phyloP scores from a whole-genome alignment of 495 filamentous ascomycete genomes.

The Recurvomyces mirabilis region DNA sequence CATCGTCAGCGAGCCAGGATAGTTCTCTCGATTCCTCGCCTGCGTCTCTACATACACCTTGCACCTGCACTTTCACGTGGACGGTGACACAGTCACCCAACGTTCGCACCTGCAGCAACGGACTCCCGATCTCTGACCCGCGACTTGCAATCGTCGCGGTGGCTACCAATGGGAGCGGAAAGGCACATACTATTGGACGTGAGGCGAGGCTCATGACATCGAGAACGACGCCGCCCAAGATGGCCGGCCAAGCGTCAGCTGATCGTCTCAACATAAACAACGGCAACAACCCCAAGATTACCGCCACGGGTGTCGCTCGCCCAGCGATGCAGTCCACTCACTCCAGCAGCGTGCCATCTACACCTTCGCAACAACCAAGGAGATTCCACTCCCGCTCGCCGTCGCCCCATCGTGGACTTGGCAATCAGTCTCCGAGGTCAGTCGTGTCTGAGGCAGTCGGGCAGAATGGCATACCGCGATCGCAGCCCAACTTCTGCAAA shows the following conservation, averaged over 20 bases:
- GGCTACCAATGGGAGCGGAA: conserved; percentile 14
- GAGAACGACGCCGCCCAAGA: conserved; percentile 1
- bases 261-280: too few species aligned
- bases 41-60: too few species aligned
- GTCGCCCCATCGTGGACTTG: conserved; percentile 58
- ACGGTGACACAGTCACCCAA: too few species aligned
- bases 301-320: conserved; percentile 14
- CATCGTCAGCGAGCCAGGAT: too few species aligned
- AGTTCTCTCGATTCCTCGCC: too few species aligned
- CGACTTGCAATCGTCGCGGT: conserved; percentile 3
- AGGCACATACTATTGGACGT: background rate
- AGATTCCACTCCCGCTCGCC: conserved; percentile 78
- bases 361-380: conserved; percentile 78
- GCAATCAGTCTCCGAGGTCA: conserved; percentile 78
- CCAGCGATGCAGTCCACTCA: conserved; percentile 43
- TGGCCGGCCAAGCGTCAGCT: conserved; percentile 1
- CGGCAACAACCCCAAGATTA: conserved; percentile 5
- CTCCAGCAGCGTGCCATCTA: conserved; percentile 88
- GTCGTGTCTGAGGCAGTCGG: conserved; percentile 80
- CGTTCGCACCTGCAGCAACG: background rate
- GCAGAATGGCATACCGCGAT: conserved; percentile 48
- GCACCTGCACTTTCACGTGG: too few species aligned
- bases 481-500: conserved; percentile 52
- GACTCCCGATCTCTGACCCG: background rate
- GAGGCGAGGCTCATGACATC: conserved; percentile 14